Conservation (phyloP, 768 basidiomycete genomes). For the Suillus subaureus region DNA sequence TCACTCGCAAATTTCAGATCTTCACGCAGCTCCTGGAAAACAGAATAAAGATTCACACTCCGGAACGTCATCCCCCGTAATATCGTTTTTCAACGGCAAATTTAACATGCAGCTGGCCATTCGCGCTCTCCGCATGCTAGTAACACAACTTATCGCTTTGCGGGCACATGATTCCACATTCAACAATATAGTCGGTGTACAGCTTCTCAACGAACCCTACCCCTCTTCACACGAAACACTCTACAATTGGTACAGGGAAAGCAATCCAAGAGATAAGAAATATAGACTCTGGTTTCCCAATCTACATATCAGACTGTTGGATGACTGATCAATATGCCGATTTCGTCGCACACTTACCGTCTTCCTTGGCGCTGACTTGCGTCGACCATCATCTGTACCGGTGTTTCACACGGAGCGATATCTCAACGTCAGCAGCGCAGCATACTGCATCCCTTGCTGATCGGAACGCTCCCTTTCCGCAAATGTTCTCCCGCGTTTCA, state of each 20-base stretch:
- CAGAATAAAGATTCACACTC: slow-evolving; percentile 72
- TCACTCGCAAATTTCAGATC: slow-evolving; percentile 45
- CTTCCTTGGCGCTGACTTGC: slow-evolving; percentile 46
- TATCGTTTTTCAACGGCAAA: slow-evolving; percentile 50
- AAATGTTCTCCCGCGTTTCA: slow-evolving; percentile 42
- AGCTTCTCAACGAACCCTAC: slow-evolving; percentile 62
- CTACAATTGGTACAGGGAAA: slow-evolving; percentile 61
- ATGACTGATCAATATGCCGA: slow-evolving; percentile 62
- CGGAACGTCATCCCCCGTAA: slow-evolving; percentile 52
- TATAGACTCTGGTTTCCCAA: slow-evolving; percentile 57
- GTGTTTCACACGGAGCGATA: slow-evolving; percentile 70
- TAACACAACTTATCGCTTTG: slow-evolving; percentile 42
- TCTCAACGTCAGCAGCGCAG: slow-evolving; percentile 48
- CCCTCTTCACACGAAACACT: slow-evolving; percentile 52
- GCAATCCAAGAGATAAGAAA: slow-evolving; percentile 55
- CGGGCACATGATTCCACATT: slow-evolving; percentile 48
- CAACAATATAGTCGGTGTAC: slow-evolving; percentile 54
- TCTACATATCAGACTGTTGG: slow-evolving; percentile 82
- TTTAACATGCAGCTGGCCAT: slow-evolving; percentile 50
- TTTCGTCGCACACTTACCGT: slow-evolving; percentile 44
- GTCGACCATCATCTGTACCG: slow-evolving; percentile 86
- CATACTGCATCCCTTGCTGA: slow-evolving; percentile 55
- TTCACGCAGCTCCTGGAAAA: slow-evolving; percentile 76
- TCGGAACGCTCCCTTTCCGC: slow-evolving; percentile 39
- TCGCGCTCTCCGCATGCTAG: slow-evolving; percentile 48